Conservation (phyloP, 1,284 basidiomycete genomes). For the Ceratobasidium sp. region DNA sequence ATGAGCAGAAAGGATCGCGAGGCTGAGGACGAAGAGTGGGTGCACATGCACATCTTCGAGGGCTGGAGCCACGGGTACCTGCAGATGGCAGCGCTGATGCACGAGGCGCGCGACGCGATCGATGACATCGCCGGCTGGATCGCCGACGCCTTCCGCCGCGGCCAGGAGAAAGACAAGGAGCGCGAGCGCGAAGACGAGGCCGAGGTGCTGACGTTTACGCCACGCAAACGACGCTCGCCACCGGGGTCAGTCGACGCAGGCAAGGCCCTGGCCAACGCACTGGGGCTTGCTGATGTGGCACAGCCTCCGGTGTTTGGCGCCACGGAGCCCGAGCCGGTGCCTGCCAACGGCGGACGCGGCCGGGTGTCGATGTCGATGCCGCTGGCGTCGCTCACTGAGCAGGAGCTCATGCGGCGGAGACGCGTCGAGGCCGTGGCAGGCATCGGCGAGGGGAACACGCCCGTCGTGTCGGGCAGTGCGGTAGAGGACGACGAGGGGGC, state of each 20-base stretch:
- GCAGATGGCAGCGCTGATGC: conserved; percentile 91
- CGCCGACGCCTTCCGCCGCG: conserved; percentile 73
- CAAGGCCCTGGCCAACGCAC: conserved; percentile 11
- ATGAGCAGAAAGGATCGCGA: conserved; percentile 69
- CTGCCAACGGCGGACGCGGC: conserved; percentile 53
- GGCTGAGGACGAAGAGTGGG: conserved; percentile 88
- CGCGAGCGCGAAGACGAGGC: conserved; percentile 48
- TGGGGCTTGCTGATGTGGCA: conserved; percentile 30
- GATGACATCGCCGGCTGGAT: conserved; percentile 95
- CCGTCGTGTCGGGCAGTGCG: conserved; percentile 15
- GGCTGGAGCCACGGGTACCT: conserved; percentile 95
- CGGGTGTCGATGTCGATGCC: conserved; percentile 55
- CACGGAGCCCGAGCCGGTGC: conserved; percentile 41
- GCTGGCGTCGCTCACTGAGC: conserved; percentile 72
- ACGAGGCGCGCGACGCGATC: conserved; percentile 83
- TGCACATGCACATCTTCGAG: conserved; percentile 89
- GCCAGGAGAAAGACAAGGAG: conserved; percentile 7
- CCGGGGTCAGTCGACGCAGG: conserved; percentile 30
- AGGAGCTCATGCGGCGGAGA: conserved; percentile 80
- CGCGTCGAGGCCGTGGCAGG: conserved; percentile 61
- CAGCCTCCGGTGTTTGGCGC: conserved; percentile 21
- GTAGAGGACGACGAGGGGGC: conserved; percentile 5
- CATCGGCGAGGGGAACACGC: conserved; percentile 51
- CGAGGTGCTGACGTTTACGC: conserved; percentile 70
- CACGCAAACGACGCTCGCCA: conserved; percentile 60